Conservation (phyloP, 2,329 filamentous ascomycete genomes). For the Phialophora tarda region DNA sequence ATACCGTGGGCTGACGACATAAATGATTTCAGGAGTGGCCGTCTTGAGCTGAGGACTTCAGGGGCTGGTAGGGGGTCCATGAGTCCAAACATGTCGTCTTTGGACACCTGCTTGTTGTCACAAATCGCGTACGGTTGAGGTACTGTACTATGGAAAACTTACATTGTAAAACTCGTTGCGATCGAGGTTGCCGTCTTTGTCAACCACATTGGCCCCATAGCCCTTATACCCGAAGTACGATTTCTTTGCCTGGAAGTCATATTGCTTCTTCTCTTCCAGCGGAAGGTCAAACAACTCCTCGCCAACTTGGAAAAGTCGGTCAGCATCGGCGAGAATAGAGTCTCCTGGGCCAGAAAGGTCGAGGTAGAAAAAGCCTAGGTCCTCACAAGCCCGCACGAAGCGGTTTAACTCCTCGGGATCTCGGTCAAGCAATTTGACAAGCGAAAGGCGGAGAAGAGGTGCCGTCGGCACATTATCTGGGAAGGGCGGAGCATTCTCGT, state of each 20-base stretch:
- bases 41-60: constrained; percentile 47
- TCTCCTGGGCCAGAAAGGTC: constrained; percentile 53
- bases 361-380: constrained; percentile 64
- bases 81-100: constrained; percentile 58
- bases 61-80: constrained; percentile 51
- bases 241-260: constrained; percentile 57
- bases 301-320: constrained; percentile 55
- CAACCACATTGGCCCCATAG: constrained; percentile 54
- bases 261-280: constrained; percentile 59
- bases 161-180: constrained; percentile 63
- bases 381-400: constrained; percentile 50
- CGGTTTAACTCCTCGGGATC: constrained; percentile 46
- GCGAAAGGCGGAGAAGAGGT: constrained; percentile 52
- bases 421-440: constrained; percentile 47
- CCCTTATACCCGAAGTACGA: constrained; percentile 62
- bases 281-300: constrained; percentile 56
- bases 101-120: constrained; percentile 49
- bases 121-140: not conserved
- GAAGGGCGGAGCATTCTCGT: constrained; percentile 46
- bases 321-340: constrained; percentile 51
- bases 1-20: constrained; percentile 54
- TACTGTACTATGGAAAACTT: constrained; percentile 22
- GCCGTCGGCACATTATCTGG: constrained; percentile 51
- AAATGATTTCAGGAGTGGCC: constrained; percentile 50
- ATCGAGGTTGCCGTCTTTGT: constrained; percentile 56